Conservation (phyloP, 495 filamentous ascomycete species). For the Collariella sp. region DNA sequence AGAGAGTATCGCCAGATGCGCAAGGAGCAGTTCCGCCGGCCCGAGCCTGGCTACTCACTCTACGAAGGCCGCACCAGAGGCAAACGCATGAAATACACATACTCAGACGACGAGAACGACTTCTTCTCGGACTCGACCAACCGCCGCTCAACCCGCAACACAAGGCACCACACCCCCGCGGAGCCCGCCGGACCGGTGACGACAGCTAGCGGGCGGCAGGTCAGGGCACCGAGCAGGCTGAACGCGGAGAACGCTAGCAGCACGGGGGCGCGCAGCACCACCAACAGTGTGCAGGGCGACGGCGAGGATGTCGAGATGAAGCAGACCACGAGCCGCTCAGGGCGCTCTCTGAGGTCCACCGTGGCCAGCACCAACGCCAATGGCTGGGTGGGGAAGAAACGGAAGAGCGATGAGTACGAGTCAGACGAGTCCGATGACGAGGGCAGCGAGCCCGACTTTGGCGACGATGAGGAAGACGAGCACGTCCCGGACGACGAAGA, state of each 20-base stretch:
- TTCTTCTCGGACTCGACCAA: conserved; percentile 59
- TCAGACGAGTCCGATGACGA: conserved; percentile 65
- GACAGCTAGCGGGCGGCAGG: conserved; percentile 84
- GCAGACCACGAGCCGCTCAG: conserved; percentile 13
- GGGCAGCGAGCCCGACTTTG: conserved; percentile 47
- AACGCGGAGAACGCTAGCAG: conserved; percentile 68
- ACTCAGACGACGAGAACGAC: conserved; percentile 80
- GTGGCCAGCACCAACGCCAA: conserved; percentile 37
- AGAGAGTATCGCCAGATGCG: conserved; percentile 83
- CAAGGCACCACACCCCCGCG: conserved; percentile 59
- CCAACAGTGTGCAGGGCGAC: conserved; percentile 30
- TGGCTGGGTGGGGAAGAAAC: conserved; percentile 50
- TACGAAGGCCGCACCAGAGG: conserved; percentile 95
- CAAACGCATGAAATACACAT: conserved; percentile 93
- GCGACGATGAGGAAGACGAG: conserved; percentile 54
- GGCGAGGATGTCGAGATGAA: conserved; percentile 23
- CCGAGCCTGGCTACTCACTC: conserved; percentile 80
- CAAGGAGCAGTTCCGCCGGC: conserved; percentile 79
- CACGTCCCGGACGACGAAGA: conserved; percentile 41
- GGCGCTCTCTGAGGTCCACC: conserved; percentile 29
- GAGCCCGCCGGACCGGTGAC: conserved; percentile 66
- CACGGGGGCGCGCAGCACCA: conserved; percentile 30
- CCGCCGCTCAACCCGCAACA: conserved; percentile 68
- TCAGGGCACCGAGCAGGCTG: conserved; percentile 63
- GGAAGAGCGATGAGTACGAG: conserved; percentile 60